Evolutionary conservation across 2,329 filamentous ascomycete genomes (phyloP).

Genomic region (Cordyceps fumosorosea): DNA sequence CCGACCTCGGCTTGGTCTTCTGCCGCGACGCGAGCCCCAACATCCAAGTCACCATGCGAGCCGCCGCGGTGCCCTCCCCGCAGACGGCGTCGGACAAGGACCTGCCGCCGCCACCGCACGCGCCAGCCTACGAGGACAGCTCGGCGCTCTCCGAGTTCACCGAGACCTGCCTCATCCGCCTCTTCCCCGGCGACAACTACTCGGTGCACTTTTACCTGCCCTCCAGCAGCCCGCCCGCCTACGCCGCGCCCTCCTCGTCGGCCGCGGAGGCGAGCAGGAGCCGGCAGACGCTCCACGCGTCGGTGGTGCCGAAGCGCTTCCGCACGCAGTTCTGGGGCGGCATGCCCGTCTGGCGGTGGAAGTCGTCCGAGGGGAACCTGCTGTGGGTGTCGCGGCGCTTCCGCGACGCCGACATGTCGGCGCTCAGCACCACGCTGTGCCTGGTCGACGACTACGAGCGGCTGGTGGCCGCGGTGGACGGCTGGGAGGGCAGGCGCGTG

Average conservation of each 20-base stretch:
- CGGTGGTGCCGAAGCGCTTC: slow-evolving; percentile 3
- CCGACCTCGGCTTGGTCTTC: background rate
- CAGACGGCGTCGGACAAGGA: background rate
- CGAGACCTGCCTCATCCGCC: slow-evolving; percentile 11
- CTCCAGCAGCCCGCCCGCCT: background rate
- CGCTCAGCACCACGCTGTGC: background rate
- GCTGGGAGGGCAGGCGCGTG: background rate
- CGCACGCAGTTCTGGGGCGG: slow-evolving; percentile 10
- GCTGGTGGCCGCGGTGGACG: slow-evolving; percentile 2
- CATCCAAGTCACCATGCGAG: slow-evolving; percentile 12
- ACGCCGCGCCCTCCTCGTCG: background rate
- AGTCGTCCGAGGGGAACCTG: slow-evolving; percentile 10
- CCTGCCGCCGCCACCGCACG: background rate
- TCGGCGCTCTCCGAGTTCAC: background rate
- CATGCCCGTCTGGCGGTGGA: slow-evolving; percentile 12
- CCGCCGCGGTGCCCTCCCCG: background rate
- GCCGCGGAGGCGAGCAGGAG: background rate
- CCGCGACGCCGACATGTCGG: slow-evolving; percentile 6
- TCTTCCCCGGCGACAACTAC: slow-evolving; percentile 10
- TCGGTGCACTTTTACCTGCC: slow-evolving; percentile 1
- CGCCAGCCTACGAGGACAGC: background rate
- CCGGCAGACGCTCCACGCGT: slow-evolving; percentile 1
- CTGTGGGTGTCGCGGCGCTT: slow-evolving; percentile 11
- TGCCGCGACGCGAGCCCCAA: background rate
- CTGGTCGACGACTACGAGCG: slow-evolving; percentile 12